A percentile compares a stretch with the other conserved stretches of the same genome.
Conservation (phyloP, 805 yeast genomes). For the Nakazawaea wyomingensis region DNA sequence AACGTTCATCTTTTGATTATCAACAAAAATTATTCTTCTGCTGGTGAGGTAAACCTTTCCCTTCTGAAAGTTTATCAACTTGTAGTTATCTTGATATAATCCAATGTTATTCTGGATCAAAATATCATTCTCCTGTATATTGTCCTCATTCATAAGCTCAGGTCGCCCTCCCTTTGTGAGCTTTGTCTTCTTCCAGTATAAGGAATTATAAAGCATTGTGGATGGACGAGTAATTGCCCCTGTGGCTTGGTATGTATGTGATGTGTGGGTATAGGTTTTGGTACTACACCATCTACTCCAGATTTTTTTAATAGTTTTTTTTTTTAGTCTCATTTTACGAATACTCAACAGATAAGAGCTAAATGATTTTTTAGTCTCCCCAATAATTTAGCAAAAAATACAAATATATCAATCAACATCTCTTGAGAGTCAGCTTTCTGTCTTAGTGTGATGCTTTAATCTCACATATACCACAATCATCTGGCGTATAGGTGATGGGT, state of each 20-base stretch:
- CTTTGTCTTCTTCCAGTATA: slow-evolving; percentile 19
- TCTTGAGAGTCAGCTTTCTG: too few relatives aligned
- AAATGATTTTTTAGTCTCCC: too few relatives aligned
- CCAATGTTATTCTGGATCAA: slow-evolving; percentile 58
- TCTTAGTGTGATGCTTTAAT: too few relatives aligned
- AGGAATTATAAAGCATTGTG: not conserved
- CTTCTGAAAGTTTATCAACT: slow-evolving; percentile 56
- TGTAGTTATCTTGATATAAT: slow-evolving; percentile 69
- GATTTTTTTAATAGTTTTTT: not conserved
- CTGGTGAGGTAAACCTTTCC: slow-evolving; percentile 81
- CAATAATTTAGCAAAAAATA: too few relatives aligned
- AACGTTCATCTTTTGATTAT: slow-evolving; percentile 28
- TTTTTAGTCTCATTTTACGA: too few relatives aligned
- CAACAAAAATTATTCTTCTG: slow-evolving; percentile 68
- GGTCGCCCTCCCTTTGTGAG: slow-evolving; percentile 30
- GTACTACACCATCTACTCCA: too few relatives aligned
- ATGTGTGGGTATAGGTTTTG: too few relatives aligned
- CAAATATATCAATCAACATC: too few relatives aligned
- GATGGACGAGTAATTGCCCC: not conserved
- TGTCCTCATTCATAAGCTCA: slow-evolving; percentile 6
- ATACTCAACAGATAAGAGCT: too few relatives aligned
- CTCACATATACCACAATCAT: too few relatives aligned
- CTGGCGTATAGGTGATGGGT: too few relatives aligned
- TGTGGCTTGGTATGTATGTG: too few relatives aligned
- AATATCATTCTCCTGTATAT: slow-evolving; percentile 41